A percentile compares a stretch with the other conserved stretches of the same genome.
Conservation (phyloP, 371 early-diverging fungal genomes). For the Rhizopus stolonifer region DNA sequence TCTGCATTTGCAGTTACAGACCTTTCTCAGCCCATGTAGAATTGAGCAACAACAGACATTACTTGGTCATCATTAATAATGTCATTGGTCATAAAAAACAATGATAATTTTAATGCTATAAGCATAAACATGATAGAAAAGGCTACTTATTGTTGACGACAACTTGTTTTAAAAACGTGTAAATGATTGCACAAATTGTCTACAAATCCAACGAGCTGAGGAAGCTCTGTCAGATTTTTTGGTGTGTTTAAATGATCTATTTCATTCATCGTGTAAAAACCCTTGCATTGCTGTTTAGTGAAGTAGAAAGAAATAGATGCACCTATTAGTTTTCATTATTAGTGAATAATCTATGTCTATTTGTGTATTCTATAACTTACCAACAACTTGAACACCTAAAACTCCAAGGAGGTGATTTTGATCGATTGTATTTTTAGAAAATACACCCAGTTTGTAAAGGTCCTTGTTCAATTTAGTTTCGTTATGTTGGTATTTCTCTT, state of each 20-base stretch:
- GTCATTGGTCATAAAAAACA: slow-evolving; percentile 53
- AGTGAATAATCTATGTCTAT: slow-evolving; percentile 11
- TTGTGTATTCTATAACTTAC: slow-evolving; percentile 16
- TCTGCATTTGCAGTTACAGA: neutral
- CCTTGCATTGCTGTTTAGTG: slow-evolving; percentile 7
- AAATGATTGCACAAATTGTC: slow-evolving; percentile 9
- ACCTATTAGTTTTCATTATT: slow-evolving; percentile 9
- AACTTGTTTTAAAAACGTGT: slow-evolving; percentile 9
- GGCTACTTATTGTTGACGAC: slow-evolving; percentile 13
- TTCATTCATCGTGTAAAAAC: slow-evolving; percentile 10
- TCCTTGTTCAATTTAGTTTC: slow-evolving; percentile 12
- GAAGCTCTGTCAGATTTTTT: slow-evolving; percentile 5
- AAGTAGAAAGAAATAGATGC: slow-evolving; percentile 9
- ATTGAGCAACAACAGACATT: slow-evolving; percentile 61
- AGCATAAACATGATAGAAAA: slow-evolving; percentile 9
- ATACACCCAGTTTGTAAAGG: slow-evolving; percentile 8
- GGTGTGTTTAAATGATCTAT: slow-evolving; percentile 2
- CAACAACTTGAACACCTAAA: slow-evolving; percentile 12
- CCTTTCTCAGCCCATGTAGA: slow-evolving; percentile 1
- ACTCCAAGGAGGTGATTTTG: slow-evolving; percentile 12
- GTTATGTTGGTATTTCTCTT: slow-evolving; percentile 10
- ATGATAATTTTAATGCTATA: neutral
- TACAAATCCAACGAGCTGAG: slow-evolving; percentile 8
- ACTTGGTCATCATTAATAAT: slow-evolving; percentile 55
- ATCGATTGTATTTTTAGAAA: slow-evolving; percentile 16